A percentile compares a stretch with the other conserved stretches of the same genome.
These are phyloP conservation scores for Blastobotrys americana DNA, from an alignment of 805 yeast species.

Conservation along the genomic window DNA sequence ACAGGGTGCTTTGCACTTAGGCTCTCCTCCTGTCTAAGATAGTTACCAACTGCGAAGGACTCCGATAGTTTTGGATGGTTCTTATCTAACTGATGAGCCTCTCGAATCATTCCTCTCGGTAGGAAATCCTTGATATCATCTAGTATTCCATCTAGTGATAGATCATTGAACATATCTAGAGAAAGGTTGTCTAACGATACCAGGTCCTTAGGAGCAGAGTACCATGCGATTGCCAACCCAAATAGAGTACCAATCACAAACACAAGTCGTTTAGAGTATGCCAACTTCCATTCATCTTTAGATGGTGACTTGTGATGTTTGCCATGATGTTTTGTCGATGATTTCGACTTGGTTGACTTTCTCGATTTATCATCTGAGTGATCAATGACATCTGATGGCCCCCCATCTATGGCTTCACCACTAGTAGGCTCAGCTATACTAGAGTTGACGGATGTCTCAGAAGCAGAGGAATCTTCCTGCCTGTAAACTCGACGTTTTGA, in stretches of 20 bases:
- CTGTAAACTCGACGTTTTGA: too few species aligned
- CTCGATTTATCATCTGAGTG: too few species aligned
- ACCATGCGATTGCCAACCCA: conserved; percentile 59
- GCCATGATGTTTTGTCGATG: neutral
- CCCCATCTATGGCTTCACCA: too few species aligned
- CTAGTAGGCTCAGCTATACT: too few species aligned
- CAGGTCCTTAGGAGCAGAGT: conserved; percentile 40
- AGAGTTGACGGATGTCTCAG: too few species aligned
- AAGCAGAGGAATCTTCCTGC: too few species aligned
- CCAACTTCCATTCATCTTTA: conserved; percentile 6
- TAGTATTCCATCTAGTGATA: conserved; percentile 49
- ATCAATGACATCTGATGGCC: too few species aligned
- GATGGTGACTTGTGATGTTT: too few species aligned
- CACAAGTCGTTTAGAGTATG: conserved; percentile 44
- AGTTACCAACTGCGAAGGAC: conserved; percentile 80
- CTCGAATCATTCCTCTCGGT: conserved; percentile 57
- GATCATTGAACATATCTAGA: conserved; percentile 42
- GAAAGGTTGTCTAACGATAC: conserved; percentile 35
- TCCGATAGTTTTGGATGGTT: conserved; percentile 48
- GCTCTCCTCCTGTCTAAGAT: conserved; percentile 46
- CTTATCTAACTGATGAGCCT: conserved; percentile 50
- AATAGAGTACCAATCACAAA: conserved; percentile 66
- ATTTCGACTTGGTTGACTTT: neutral
- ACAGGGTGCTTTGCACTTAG: conserved; percentile 65
- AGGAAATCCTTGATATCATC: conserved; percentile 67